Conservation (phyloP, 2,329 filamentous ascomycete genomes). For the Arthrobotrys iridis region DNA sequence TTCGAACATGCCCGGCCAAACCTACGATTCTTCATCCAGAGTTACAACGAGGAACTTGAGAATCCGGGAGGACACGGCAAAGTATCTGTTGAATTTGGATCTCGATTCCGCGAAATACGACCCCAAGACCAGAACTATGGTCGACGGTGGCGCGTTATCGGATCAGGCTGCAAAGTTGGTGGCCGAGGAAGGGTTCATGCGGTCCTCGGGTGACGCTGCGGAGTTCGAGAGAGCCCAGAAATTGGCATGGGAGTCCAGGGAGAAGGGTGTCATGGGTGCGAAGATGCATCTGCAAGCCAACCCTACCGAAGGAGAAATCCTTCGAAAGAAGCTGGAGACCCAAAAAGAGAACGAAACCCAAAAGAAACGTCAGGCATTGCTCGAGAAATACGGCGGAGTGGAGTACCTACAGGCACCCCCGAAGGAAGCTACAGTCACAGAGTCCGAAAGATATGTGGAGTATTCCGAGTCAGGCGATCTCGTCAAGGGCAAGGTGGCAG, state of each 20-base stretch:
- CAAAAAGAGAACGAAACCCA: constrained; percentile 71
- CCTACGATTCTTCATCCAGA: constrained; percentile 68
- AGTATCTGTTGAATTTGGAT: constrained; percentile 93
- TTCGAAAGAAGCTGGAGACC: constrained; percentile 72
- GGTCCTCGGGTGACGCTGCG: constrained; percentile 86
- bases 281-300: constrained; percentile 93
- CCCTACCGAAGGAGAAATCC: constrained; percentile 88
- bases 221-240: constrained; percentile 90
- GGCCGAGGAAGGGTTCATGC: constrained; percentile 91
- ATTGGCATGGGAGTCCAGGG: constrained; percentile 96
- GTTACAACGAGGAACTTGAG: constrained; percentile 90
- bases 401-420: constrained; percentile 70
- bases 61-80: constrained; percentile 94
- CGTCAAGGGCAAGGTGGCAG: constrained; percentile 85
- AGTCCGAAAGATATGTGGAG: constrained; percentile 88
- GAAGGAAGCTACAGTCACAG: constrained; percentile 74
- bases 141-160: constrained; percentile 78
- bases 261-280: constrained; percentile 74
- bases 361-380: constrained; percentile 74
- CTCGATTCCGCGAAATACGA: constrained; percentile 97
- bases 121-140: constrained; percentile 91
- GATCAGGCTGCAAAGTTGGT: constrained; percentile 84
- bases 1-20: constrained; percentile 91
- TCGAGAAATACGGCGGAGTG: constrained; percentile 83
- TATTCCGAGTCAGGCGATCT: constrained; percentile 86